Conservation (phyloP, 306 rosid genomes). For the Aeschynomene evenia region DNA sequence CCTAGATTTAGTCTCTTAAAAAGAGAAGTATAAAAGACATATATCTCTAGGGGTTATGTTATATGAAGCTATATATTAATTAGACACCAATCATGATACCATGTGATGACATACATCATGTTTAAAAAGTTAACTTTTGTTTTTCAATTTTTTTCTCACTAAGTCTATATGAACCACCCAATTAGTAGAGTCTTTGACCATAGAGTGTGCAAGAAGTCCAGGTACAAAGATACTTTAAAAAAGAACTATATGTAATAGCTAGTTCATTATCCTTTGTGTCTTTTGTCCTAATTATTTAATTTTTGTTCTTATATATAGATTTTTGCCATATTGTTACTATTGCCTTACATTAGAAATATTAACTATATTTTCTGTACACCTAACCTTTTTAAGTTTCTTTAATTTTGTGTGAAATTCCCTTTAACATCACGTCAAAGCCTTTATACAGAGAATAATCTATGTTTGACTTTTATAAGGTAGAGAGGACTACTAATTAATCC, state of each 20-base stretch:
- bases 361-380: not conserved
- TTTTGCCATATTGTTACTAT: not conserved
- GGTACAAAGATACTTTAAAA: no score
- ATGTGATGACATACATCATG: no score
- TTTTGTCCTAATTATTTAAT: not conserved
- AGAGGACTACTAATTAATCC: not conserved
- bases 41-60: not conserved
- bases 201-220: no score
- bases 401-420: no score
- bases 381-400: not conserved
- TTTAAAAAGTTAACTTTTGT: no score
- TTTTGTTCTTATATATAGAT: not conserved
- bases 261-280: not conserved
- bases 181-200: no score
- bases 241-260: not conserved
- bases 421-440: not conserved
- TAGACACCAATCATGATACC: no score
- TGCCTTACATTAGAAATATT: not conserved
- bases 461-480: not conserved
- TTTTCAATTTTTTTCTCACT: no score
- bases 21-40: not conserved
- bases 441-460: not conserved
- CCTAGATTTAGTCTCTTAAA: not conserved
- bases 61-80: no score
- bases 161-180: no score